Conservation (phyloP, 371 early-diverging fungal species). For the Mucor racemosus region DNA sequence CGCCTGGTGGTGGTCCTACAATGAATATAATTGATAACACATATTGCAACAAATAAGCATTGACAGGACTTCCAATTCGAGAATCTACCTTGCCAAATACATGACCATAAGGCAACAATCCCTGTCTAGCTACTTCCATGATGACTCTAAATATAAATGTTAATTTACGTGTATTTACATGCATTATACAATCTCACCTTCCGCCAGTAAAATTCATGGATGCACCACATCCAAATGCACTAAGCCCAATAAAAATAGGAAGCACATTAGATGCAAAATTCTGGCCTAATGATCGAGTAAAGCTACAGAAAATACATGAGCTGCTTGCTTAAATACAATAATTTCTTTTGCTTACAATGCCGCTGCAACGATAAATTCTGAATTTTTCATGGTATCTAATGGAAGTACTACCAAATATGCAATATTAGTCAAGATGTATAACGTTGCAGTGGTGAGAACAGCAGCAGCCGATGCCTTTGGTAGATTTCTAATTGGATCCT, state of each 20-base stretch:
- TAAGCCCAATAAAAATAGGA: slow-evolving; percentile 43
- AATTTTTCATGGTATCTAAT: slow-evolving; percentile 36
- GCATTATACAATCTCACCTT: slow-evolving; percentile 10
- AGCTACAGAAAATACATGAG: slow-evolving; percentile 23
- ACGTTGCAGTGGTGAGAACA: slow-evolving; percentile 28
- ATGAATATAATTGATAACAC: slow-evolving; percentile 37
- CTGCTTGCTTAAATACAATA: neutral
- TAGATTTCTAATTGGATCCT: slow-evolving; percentile 48
- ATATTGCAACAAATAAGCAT: slow-evolving; percentile 45
- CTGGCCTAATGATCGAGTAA: slow-evolving; percentile 41
- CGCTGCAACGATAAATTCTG: slow-evolving; percentile 48
- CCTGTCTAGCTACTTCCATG: slow-evolving; percentile 47
- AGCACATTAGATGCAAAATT: slow-evolving; percentile 42
- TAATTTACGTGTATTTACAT: neutral
- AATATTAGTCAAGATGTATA: slow-evolving; percentile 46
- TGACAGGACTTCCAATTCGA: slow-evolving; percentile 38
- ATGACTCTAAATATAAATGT: slow-evolving; percentile 28
- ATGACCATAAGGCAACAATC: slow-evolving; percentile 46
- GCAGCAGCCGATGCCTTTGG: slow-evolving; percentile 44
- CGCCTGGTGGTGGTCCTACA: slow-evolving; percentile 46
- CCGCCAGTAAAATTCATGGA: slow-evolving; percentile 37
- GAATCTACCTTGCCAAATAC: slow-evolving; percentile 44
- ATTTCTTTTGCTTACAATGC: slow-evolving; percentile 34
- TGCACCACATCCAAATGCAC: slow-evolving; percentile 45
- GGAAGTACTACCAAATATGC: slow-evolving; percentile 45